phyloP scores from a whole-genome alignment of 106 monocot genomes.

The Dendrobium catenatum region DNA sequence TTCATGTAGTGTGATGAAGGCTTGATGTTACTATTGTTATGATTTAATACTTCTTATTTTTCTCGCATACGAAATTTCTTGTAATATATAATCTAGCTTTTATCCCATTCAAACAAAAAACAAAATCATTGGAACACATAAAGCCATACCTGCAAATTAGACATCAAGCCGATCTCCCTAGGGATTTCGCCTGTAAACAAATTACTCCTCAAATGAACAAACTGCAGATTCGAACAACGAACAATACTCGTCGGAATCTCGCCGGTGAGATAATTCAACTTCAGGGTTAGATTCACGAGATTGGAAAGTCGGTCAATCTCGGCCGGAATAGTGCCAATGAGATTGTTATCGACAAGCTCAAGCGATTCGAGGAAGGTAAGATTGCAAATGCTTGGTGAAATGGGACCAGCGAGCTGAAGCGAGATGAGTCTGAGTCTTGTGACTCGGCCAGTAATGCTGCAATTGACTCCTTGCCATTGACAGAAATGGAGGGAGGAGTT shows the following conservation, averaged over 20 bases:
- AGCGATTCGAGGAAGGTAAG: constrained; percentile 31
- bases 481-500: constrained; percentile 22
- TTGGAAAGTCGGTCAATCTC: constrained; percentile 14
- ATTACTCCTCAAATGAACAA: constrained; percentile 4
- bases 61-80: no score
- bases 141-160: not conserved
- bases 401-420: not conserved
- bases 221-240: constrained; percentile 2
- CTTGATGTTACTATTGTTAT: no score
- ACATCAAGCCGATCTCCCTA: not conserved
- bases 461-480: constrained; percentile 39
- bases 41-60: no score
- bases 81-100: no score
- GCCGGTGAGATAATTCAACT: constrained; percentile 15
- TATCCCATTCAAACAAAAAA: no score
- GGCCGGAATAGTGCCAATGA: constrained; percentile 25
- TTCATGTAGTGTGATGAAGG: no score
- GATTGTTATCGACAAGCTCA: constrained; percentile 16
- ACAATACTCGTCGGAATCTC: constrained; percentile 3
- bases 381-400: constrained; percentile 32
- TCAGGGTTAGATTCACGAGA: constrained; percentile 25
- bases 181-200: constrained; percentile 10
- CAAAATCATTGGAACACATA: no score
- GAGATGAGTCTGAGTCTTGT: no score
- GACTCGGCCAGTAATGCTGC: not conserved